These are phyloP conservation scores for Naganishia albida DNA, from an alignment of 1,284 basidiomycete genomes.

Conservation along the genomic window DNA sequence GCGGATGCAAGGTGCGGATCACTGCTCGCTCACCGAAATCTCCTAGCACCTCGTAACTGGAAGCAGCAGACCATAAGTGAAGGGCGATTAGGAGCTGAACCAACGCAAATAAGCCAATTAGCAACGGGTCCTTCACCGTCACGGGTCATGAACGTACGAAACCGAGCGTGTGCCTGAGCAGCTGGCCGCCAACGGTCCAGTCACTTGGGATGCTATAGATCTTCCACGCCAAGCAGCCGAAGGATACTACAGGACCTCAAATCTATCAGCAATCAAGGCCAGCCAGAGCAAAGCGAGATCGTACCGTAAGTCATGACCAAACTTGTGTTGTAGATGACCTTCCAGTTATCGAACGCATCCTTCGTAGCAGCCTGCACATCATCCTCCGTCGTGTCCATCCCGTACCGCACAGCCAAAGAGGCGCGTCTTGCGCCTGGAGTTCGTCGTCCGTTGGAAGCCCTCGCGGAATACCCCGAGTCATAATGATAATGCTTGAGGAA, in stretches of 20 bases:
- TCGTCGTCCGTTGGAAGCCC: slow-evolving; percentile 10
- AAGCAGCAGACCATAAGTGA: slow-evolving; percentile 87
- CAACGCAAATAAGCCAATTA: neutral
- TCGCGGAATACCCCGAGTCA: slow-evolving; percentile 36
- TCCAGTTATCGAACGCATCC: slow-evolving; percentile 95
- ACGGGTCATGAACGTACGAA: slow-evolving; percentile 60
- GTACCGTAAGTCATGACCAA: slow-evolving; percentile 91
- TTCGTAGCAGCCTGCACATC: slow-evolving; percentile 67
- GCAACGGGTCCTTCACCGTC: slow-evolving; percentile 10
- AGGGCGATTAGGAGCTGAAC: slow-evolving; percentile 76
- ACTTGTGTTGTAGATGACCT: slow-evolving; percentile 86
- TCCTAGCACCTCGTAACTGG: slow-evolving; percentile 89
- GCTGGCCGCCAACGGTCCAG: slow-evolving; percentile 86
- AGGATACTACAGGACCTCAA: slow-evolving; percentile 64
- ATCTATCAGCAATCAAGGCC: neutral
- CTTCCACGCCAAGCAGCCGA: slow-evolving; percentile 79
- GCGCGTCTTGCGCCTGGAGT: slow-evolving; percentile 5
- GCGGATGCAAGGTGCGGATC: neutral
- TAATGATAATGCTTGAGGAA: slow-evolving; percentile 91
- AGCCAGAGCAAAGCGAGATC: slow-evolving; percentile 41
- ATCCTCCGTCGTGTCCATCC: slow-evolving; percentile 55
- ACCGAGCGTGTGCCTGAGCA: slow-evolving; percentile 84
- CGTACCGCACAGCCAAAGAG: slow-evolving; percentile 28
- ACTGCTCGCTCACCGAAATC: slow-evolving; percentile 76
- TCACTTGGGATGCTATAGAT: slow-evolving; percentile 76